A percentile compares a stretch with the other conserved stretches of the same genome.
Evolutionary conservation across 805 yeast genomes (phyloP).

Genomic region (Metschnikowia cubensis): DNA sequence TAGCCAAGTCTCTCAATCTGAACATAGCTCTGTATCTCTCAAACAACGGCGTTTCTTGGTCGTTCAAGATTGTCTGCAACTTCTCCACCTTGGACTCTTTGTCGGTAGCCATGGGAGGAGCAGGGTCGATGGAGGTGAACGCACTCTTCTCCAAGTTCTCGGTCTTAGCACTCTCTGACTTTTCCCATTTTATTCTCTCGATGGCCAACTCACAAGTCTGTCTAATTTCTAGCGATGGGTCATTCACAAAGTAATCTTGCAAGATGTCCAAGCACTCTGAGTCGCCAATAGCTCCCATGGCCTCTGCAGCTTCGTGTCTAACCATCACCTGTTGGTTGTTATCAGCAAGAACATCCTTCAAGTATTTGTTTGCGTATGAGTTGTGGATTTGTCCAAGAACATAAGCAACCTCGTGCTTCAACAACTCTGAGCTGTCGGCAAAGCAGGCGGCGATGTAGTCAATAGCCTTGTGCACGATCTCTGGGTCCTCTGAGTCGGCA

Average conservation of each 20-base stretch:
- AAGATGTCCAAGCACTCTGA: constrained; percentile 63
- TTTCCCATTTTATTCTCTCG: constrained; percentile 91
- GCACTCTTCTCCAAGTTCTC: constrained; percentile 74
- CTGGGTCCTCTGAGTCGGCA: constrained; percentile 54
- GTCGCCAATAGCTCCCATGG: constrained; percentile 93
- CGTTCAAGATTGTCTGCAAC: constrained; percentile 65
- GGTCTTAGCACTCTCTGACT: constrained; percentile 56
- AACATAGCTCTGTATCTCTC: constrained; percentile 98
- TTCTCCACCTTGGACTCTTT: constrained; percentile 54
- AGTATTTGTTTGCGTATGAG: constrained; percentile 66
- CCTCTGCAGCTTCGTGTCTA: constrained; percentile 99
- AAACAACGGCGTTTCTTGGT: constrained; percentile 74
- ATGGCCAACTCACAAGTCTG: constrained; percentile 98
- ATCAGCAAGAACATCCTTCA: constrained; percentile 67
- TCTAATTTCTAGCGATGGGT: constrained; percentile 82
- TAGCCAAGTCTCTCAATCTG: constrained; percentile 90
- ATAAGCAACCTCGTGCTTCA: constrained; percentile 97
- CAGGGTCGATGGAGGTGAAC: constrained; percentile 92
- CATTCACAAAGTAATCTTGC: constrained; percentile 58
- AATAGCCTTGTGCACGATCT: constrained; percentile 62
- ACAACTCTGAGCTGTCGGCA: constrained; percentile 74
- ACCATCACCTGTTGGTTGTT: constrained; percentile 85
- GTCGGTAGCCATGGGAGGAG: constrained; percentile 86
- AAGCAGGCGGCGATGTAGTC: constrained; percentile 85
- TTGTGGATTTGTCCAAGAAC: constrained; percentile 95